These are phyloP conservation scores for Mucor circinelloides DNA, from an alignment of 371 early-diverging fungal species.

Conservation along the genomic window DNA sequence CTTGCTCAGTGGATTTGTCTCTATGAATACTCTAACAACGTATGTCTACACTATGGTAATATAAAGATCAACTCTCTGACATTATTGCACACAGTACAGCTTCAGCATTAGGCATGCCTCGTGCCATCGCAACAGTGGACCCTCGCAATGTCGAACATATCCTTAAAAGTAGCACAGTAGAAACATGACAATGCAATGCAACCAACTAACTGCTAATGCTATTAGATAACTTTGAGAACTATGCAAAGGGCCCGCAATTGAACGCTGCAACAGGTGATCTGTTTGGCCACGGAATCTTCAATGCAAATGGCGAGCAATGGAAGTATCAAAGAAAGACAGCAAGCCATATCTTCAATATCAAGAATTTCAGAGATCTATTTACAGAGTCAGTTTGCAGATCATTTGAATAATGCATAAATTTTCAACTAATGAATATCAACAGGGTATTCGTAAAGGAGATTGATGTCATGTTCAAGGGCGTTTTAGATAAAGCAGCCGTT, in stretches of 20 bases:
- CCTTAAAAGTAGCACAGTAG: conserved; percentile 20
- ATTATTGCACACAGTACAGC: conserved; percentile 16
- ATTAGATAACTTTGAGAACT: conserved; percentile 37
- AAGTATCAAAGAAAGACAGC: conserved; percentile 46
- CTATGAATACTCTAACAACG: conserved; percentile 24
- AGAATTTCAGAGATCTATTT: conserved; percentile 56
- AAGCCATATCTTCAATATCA: conserved; percentile 55
- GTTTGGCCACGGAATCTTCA: conserved; percentile 43
- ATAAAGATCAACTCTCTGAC: background rate
- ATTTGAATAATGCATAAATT: background rate
- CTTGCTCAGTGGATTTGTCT: conserved; percentile 15
- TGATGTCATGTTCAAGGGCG: conserved; percentile 18
- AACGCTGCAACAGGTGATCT: conserved; percentile 24
- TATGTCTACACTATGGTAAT: conserved; percentile 9
- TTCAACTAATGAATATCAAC: background rate
- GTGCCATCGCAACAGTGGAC: conserved; percentile 24
- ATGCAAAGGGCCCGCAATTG: conserved; percentile 36
- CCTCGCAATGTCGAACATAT: conserved; percentile 37
- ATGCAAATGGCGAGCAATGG: conserved; percentile 49
- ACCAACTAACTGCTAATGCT: background rate
- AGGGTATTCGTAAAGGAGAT: conserved; percentile 46
- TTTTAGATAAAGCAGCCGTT: conserved; percentile 39
- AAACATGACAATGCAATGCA: background rate
- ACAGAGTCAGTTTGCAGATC: conserved; percentile 36
- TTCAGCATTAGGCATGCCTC: conserved; percentile 29